Evolutionary conservation across 2,329 filamentous ascomycete genomes (phyloP), one percentile per base, ranked within the genome.

Genomic region (Neofusicoccum sp.): DNA sequence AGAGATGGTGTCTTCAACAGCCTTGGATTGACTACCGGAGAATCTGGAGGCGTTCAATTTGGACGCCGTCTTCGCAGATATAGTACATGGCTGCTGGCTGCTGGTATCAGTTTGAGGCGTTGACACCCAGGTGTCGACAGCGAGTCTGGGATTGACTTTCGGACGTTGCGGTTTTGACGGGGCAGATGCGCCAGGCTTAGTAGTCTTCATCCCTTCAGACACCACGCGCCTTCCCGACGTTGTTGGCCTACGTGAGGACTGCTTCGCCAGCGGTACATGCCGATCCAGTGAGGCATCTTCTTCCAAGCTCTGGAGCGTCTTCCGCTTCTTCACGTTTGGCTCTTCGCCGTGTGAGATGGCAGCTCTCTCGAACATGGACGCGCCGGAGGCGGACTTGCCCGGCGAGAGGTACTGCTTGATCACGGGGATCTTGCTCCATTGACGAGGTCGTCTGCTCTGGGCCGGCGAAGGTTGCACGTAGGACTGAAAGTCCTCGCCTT

Each of bases 331-430:
- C 48, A 26, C 31, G 3, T 30, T 36, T 33, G 38, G 40, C 14
- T 33, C 26, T 12, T 61, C 59, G 7, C 59, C 59, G 11, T 61
- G 33, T 16, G 41, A 40, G 26, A 61, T 56, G 11, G 49, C 49
- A 12, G 49, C 41, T 24, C 49, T 40, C 30, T 61, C 59, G 16
- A 61, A 61, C 59, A 61, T 61, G 33, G 49, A 56, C 16, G 16
- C 5, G 26, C 20, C 34, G 6, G 30, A 8, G 28, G 28, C 41
- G n/a, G 40, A 43, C 34, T 57, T 48, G 16, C 49, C 34, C 0
- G 59, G 11, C 8, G 24, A 33, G 26, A 61, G 59, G 16, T 61
- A 61, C 8, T 48, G 14, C 28, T 28, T 47, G n/a, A 61, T 33
- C 9, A 48, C 33, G 26, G 49, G 51, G 5, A 47, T 43, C n/a